phyloP scores from a whole-genome alignment of 257 asterid species.

The Dorcoceras hygrometricum region DNA sequence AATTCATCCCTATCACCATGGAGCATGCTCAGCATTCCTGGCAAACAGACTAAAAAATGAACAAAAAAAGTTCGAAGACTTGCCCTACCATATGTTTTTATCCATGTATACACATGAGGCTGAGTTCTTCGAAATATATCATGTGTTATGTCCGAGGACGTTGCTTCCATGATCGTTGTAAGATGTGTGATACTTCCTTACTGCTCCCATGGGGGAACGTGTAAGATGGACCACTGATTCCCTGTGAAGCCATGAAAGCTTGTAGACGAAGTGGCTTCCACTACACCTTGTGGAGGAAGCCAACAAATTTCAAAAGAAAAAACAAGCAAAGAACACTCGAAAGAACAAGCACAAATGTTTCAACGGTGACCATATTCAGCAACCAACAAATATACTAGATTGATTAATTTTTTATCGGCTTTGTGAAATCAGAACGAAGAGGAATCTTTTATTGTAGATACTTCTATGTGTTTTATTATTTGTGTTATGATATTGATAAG shows the following conservation, averaged over 20 bases:
- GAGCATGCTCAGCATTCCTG: neutral
- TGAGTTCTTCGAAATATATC: slow-evolving; percentile 51
- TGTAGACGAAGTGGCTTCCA: slow-evolving; percentile 42
- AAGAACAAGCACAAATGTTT: slow-evolving; percentile 16
- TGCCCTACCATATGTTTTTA: slow-evolving; percentile 44
- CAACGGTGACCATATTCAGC: slow-evolving; percentile 20
- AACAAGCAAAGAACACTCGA: slow-evolving; percentile 25
- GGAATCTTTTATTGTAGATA: neutral
- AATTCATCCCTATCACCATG: slow-evolving; percentile 33
- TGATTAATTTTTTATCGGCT: neutral
- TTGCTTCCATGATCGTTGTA: slow-evolving; percentile 36
- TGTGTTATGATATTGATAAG: no score
- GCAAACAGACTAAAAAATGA: neutral
- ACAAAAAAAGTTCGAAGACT: no score
- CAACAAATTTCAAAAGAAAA: slow-evolving; percentile 30
- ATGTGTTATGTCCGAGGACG: slow-evolving; percentile 51
- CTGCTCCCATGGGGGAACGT: slow-evolving; percentile 64
- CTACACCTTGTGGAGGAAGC: slow-evolving; percentile 45
- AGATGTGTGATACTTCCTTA: slow-evolving; percentile 44
- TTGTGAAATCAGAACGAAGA: neutral
- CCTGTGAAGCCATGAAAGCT: slow-evolving; percentile 43
- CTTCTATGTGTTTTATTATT: no score
- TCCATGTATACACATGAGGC: slow-evolving; percentile 66
- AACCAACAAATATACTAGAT: neutral
- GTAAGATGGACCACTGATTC: slow-evolving; percentile 58